Base-by-base conservation (phyloP, 345 rosid species). In the Linum lewisii region DNA sequence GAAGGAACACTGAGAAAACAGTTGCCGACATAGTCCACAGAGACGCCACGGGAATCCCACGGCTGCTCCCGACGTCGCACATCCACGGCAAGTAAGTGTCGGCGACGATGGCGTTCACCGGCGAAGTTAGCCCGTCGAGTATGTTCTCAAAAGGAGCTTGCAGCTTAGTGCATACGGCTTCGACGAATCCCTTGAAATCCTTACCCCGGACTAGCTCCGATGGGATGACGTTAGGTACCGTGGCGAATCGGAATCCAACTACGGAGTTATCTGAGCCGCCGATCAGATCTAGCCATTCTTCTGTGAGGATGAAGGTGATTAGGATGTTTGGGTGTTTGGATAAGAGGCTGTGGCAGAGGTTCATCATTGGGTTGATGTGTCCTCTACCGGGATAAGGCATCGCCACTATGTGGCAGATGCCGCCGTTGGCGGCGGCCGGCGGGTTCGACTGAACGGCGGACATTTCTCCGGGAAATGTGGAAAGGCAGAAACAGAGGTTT, bases 361-460 rank as follows among this genome's bases (percentile, higher is more conserved):
- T 66, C 74, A 76, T 51, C 77, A 69, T 60, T 52, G 80, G 69
- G 38, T 71, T 75, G 60, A 71, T 45, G 63, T 71, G 76, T 53
- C 73, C 76, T 32, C 73, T 54, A 0, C 75, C 72, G 0, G 77
- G 75, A 57, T 63, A 54, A 23, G 80, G 75, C 38, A 68, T 24
- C 6, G 70, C 79, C 57, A 71, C 64, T 37, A 62, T 54, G 13
- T 68, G 73, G 29, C 36, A 21, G n/a, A 18, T 26, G 21, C 20
- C 25, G 5, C 24, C 25, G 13, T 5, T 4, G 18, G 25, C 23
- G 18, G 23, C 8, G 32, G 6, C 6, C 6, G 32, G 32, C 6
- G 32, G 32, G 6, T 26, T 26, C 32, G 2, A 2, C 6, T 26
- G 32, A 26, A 26, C 3, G 32, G 32, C 2, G 32, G 32, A 26